Evolutionary conservation across 2,329 filamentous ascomycete species (phyloP), one percentile per base, ranked within the genome.

Genomic region (Mariannaea elegans): DNA sequence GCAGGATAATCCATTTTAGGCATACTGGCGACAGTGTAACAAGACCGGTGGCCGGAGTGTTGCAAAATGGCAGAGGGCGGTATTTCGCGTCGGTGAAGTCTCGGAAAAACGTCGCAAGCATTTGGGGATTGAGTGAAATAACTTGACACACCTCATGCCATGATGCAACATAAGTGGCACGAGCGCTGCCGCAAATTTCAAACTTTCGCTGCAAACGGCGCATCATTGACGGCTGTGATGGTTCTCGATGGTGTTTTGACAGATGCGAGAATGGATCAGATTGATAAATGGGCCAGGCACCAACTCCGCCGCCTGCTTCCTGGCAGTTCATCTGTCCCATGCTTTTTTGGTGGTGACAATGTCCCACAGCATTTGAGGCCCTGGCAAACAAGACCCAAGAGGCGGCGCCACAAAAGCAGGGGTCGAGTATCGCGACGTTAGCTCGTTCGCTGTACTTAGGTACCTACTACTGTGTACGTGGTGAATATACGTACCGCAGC

Each of bases 51-150:
- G 44, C 55, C 64, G 57, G 55, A 65, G 56, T 52, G 46, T 42
- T 32, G 29, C 10, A 16, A 39, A 54, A 23, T 18, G 54, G 42
- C 46, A 58, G 57, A 66, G 48, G 52, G 61, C 59, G 63, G 65
- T 59, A 48, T 61, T 56, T 66, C 52, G 66, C 68, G 65, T 71
- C 68, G 68, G 68, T 71, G 63, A 71, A 71, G 66, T 67, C 61
- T 70, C 66, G 68, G 68, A 47, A 67, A 59, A 69, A 68, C 51
- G 60, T 68, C 63, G 68, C 61, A 19, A 46, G 27, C 23, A 57
- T 44, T 61, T 55, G 45, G 67, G 48, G 32, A 42, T 56, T 9
- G 9, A 27, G 24, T 27, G 24, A 5, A 27, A 27, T 27, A 27
- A 27, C 24, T 27, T 27, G 24, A 27, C 24, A 27, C 24, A 27